These are phyloP conservation scores for Nannizziopsis arthrosporioides DNA, from an alignment of 2,329 filamentous ascomycete genomes.

Conservation along the genomic window DNA sequence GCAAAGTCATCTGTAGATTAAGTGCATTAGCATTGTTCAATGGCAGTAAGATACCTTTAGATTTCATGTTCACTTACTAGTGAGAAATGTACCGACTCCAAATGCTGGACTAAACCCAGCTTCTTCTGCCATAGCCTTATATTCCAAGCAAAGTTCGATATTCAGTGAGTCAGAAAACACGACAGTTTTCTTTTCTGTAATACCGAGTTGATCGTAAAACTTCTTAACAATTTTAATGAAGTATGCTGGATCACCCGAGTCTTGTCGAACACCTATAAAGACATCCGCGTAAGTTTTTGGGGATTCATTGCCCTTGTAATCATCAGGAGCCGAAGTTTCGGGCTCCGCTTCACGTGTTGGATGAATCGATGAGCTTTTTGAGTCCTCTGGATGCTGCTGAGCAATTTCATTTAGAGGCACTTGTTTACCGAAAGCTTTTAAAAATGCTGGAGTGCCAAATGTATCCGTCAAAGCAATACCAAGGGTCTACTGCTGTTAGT, in stretches of 20 bases:
- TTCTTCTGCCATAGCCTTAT: constrained; percentile 70
- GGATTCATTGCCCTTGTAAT: constrained; percentile 28
- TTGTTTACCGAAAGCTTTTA: constrained; percentile 67
- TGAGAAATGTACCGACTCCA: constrained; percentile 89
- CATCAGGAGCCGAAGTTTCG: constrained; percentile 36
- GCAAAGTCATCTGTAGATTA: constrained; percentile 58
- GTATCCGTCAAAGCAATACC: constrained; percentile 91
- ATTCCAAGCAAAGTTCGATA: constrained; percentile 79
- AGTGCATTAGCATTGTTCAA: neutral
- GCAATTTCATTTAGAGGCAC: constrained; percentile 39
- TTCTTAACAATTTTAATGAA: constrained; percentile 68
- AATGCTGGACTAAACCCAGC: constrained; percentile 77
- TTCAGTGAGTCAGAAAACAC: constrained; percentile 95
- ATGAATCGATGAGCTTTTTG: constrained; percentile 30
- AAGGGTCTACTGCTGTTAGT: constrained; percentile 44
- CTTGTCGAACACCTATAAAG: constrained; percentile 76
- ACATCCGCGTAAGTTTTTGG: constrained; percentile 63
- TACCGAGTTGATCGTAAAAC: constrained; percentile 66
- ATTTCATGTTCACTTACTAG: constrained; percentile 42
- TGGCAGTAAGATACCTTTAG: neutral
- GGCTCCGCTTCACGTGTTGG: constrained; percentile 29
- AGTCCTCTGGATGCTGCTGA: constrained; percentile 29
- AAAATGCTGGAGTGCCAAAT: constrained; percentile 82
- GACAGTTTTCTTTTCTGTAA: constrained; percentile 71
- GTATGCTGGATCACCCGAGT: constrained; percentile 72